These are phyloP conservation scores for Fusarium goolgardi DNA, from an alignment of 2,329 filamentous ascomycete species.

Conservation along the genomic window DNA sequence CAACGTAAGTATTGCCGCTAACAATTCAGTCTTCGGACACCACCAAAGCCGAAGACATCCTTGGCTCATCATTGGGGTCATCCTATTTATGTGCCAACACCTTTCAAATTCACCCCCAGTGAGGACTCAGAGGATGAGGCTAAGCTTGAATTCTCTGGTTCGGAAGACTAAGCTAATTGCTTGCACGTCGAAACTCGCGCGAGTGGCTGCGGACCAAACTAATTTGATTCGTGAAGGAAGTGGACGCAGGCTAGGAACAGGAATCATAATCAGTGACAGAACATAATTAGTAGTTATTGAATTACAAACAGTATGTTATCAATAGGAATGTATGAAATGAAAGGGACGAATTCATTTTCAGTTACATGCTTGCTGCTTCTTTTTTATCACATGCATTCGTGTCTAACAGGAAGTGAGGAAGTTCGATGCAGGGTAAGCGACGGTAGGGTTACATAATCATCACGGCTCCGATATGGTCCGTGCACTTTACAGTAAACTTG, in stretches of 20 bases:
- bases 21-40: neutral
- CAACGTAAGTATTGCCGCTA: neutral
- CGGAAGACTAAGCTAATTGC: neutral
- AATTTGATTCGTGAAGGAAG: neutral
- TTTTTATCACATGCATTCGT: neutral
- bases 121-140: neutral
- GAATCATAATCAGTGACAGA: neutral
- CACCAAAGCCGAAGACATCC: neutral
- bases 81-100: neutral
- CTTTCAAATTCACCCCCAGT: neutral
- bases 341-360: neutral
- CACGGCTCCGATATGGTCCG: neutral
- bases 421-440: conserved; percentile 27
- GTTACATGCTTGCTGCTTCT: no score
- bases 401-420: neutral
- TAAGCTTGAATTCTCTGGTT: neutral
- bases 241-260: neutral
- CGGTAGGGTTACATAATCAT: conserved; percentile 36
- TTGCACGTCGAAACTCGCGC: neutral
- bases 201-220: no score
- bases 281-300: conserved; percentile 1
- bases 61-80: neutral
- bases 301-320: neutral
- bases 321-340: neutral
- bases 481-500: conserved; percentile 38